Percentiles rank a stretch among this genome's conserved stretches.
Conservation (phyloP, 1,139 yeast species). For the Suhomyces ambrosiae region DNA sequence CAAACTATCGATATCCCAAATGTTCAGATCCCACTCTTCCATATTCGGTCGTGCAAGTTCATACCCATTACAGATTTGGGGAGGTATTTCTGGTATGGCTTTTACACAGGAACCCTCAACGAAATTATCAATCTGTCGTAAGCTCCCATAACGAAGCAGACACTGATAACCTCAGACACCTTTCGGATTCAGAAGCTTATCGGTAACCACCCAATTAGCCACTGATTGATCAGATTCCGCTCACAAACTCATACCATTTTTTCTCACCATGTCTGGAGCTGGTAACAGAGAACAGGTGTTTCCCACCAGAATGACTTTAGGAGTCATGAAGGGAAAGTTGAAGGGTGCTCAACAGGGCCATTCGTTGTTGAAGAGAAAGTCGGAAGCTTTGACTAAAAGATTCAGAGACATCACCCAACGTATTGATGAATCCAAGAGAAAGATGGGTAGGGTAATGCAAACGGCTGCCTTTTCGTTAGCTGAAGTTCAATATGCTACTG, state of each 20-base stretch:
- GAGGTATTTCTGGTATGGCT: no score
- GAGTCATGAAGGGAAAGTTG: slow-evolving; percentile 90
- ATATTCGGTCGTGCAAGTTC: background rate
- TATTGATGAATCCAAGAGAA: slow-evolving; percentile 93
- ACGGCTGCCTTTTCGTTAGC: slow-evolving; percentile 97
- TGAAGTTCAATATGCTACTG: slow-evolving; percentile 96
- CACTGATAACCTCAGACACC: no score
- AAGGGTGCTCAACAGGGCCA: slow-evolving; percentile 98
- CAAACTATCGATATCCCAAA: no score
- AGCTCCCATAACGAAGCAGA: no score
- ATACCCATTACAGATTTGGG: no score
- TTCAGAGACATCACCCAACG: slow-evolving; percentile 93
- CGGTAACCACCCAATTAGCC: no score
- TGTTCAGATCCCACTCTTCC: slow-evolving; percentile 3
- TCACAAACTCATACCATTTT: no score
- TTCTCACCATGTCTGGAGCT: slow-evolving; percentile 54
- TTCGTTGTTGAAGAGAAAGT: slow-evolving; percentile 87
- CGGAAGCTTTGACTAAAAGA: slow-evolving; percentile 94
- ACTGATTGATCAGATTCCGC: no score
- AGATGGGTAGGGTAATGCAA: slow-evolving; percentile 99
- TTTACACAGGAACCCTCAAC: no score
- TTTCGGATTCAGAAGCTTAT: no score
- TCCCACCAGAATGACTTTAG: slow-evolving; percentile 97
- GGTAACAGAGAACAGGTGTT: slow-evolving; percentile 80
- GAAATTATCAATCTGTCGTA: no score